phyloP scores from a whole-genome alignment of 1,284 basidiomycete genomes.

The Rhodofomes roseus region DNA sequence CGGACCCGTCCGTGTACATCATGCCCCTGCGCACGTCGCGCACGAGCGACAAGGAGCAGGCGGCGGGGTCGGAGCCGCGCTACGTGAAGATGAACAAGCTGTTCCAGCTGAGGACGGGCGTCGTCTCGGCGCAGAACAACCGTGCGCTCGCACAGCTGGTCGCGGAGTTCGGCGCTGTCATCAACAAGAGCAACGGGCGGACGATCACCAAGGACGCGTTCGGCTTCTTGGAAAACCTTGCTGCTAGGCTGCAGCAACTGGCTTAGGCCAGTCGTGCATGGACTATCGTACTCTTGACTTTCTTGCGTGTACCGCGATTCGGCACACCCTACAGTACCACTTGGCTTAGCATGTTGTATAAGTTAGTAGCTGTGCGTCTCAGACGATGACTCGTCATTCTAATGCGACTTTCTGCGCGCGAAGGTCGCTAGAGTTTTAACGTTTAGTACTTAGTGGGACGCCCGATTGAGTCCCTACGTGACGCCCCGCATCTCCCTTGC shows the following conservation, averaged over 20 bases:
- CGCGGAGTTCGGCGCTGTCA: conserved; percentile 62
- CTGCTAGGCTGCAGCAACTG: conserved; percentile 41
- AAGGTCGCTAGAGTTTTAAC: too few relatives aligned
- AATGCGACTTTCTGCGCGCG: background rate
- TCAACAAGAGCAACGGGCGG: conserved; percentile 58
- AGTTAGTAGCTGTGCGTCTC: background rate
- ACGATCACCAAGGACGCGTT: conserved; percentile 76
- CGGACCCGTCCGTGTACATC: conserved; percentile 57
- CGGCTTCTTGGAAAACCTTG: conserved; percentile 60
- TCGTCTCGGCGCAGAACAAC: conserved; percentile 46
- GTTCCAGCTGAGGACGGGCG: conserved; percentile 50
- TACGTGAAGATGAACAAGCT: conserved; percentile 54
- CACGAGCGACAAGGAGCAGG: conserved; percentile 23
- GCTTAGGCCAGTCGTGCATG: background rate
- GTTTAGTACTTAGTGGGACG: too few relatives aligned
- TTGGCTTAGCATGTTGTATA: conserved; percentile 1
- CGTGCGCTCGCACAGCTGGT: conserved; percentile 57
- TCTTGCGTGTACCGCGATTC: background rate
- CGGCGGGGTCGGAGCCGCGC: conserved; percentile 34
- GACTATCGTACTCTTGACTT: background rate
- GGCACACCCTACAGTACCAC: background rate
- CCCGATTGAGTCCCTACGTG: too few relatives aligned
- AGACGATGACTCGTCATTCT: too few relatives aligned
- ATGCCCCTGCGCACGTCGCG: conserved; percentile 47
- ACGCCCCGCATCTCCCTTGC: too few relatives aligned